Evolutionary conservation across 768 basidiomycete genomes (phyloP), one percentile per base, ranked within the genome.

Genomic region (Hypholoma sublateritium): DNA sequence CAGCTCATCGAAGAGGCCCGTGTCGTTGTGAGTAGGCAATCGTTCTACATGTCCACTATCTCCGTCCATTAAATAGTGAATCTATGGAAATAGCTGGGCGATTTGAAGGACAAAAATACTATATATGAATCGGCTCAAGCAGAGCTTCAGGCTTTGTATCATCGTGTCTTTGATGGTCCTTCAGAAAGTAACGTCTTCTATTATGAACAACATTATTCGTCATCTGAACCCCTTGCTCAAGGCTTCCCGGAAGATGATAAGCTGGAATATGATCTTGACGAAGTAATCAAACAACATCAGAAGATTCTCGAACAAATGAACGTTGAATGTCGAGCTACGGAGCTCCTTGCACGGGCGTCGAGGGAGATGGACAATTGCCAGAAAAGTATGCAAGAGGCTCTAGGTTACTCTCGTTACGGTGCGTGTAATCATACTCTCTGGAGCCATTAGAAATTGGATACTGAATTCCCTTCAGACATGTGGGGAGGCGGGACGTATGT

Each of bases 171-270:
- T 61, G 76, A 77, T 51, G 78, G 78, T 5, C 75, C 76, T 14
- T 74, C 77, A 17, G 66, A 72, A 71, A 70, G 77, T 74, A 53
- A 50, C 35, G 53, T 44, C 19, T n/a, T 34, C 13, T 37, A 28
- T 32, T 9, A 32, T 5, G 28, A 5, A 7, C 22, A 34, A 24
- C 17, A 28, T 13, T 21, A 35, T 22, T 41, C 8, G 17, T 17
- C 19, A 17, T 37, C 36, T 37, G n/a, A 34, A 47, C 17, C 28
- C 35, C 41, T 13, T 50, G 45, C 34, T 54, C 24, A 42, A 76
- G 79, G 71, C 17, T 80, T 76, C 57, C 77, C 77, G 32, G 77
- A 78, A 57, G 78, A 79, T 44, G 78, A 79, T 58, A 67, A 63
- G 21, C 66, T 79, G n/a, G 76, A 79, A 61, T 68, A 75, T 44